Conservation (phyloP, 768 basidiomycete genomes). For the Xerocomellus chrysenteron region DNA sequence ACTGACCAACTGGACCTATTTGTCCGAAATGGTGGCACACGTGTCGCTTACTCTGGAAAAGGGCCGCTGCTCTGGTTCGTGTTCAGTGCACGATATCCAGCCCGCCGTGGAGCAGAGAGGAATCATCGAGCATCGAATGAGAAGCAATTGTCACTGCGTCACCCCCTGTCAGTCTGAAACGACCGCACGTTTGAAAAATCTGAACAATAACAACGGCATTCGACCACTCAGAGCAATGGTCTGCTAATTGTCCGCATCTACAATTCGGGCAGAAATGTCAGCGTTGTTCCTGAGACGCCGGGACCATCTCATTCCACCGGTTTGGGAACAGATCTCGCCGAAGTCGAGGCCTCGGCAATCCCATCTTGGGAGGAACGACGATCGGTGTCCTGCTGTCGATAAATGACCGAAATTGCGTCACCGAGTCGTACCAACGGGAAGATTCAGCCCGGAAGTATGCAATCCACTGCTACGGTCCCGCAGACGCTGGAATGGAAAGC, state of each 20-base stretch:
- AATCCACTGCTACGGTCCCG: slow-evolving; percentile 23
- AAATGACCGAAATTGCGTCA: slow-evolving; percentile 28
- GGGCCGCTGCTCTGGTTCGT: slow-evolving; percentile 11
- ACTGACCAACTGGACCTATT: slow-evolving; percentile 12
- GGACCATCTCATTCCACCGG: not conserved
- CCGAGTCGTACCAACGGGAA: slow-evolving; percentile 10
- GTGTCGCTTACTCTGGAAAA: slow-evolving; percentile 5
- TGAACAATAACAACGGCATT: not conserved
- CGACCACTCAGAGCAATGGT: not conserved
- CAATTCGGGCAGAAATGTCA: not conserved
- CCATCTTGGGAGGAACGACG: slow-evolving; percentile 12
- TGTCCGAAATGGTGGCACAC: slow-evolving; percentile 7
- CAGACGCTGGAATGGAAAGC: slow-evolving; percentile 30
- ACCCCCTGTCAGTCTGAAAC: slow-evolving; percentile 18
- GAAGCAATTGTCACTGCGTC: slow-evolving; percentile 4
- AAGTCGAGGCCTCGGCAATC: slow-evolving; percentile 19
- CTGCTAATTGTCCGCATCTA: not conserved
- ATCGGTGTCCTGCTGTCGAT: slow-evolving; percentile 9
- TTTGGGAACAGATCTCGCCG: slow-evolving; percentile 14
- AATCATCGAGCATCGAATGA: slow-evolving; percentile 5
- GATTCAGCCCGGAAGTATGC: slow-evolving; percentile 10
- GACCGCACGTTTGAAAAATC: slow-evolving; percentile 6
- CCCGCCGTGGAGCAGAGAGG: slow-evolving; percentile 16
- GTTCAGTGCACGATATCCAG: slow-evolving; percentile 24
- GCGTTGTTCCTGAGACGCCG: not conserved